Base-by-base conservation (phyloP, 805 yeast genomes). In the Barnettozyma salicaria region DNA sequence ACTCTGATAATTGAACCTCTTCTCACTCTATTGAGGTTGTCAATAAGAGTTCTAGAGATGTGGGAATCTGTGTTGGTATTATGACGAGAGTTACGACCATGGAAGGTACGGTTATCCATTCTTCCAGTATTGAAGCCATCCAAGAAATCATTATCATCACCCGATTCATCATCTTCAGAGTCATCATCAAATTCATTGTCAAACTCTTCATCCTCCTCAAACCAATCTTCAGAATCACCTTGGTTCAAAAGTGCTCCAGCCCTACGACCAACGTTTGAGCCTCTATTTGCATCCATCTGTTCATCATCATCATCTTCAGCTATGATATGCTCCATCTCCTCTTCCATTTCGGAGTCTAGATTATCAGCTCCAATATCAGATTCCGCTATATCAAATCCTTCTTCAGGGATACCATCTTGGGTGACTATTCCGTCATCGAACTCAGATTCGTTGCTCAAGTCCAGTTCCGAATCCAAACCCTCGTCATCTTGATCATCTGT, bases 401-500 rank as follows among this genome's bases (percentile, higher is more conserved):
- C 47, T 5, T 44, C 59, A 19, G 41, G 34, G 5, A 50, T 56
- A 13, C 47, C 40, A 18, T 13, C 31, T 3, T 26, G 33, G 18
- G 36, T 27, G 3, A 35, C 51, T 1, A 55, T 63, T 5, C 56
- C 59, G 5, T 58, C 62, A 5, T 48, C 64, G 14, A 50, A 55
- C 19, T 48, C 59, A 7, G n/a, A n/a, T n/a, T n/a, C n/a, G n/a
- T n/a, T n/a, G n/a, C n/a, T n/a, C n/a, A n/a, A n/a, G n/a, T n/a
- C n/a, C n/a, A n/a, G n/a, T n/a, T n/a, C n/a, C n/a, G n/a, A n/a
- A n/a, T n/a, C n/a, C n/a, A n/a, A n/a, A n/a, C n/a, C n/a, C n/a
- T n/a, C n/a, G n/a, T 40, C 53, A 4, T 35, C 46, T 3, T 21
- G 41, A 4, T 27, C 40, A 13, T 36, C 46, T n/a, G 23, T 19